A percentile compares a stretch with the other conserved stretches of the same genome.
phyloP scores from a whole-genome alignment of 139 green algal species.

The Nannochloris sp. region DNA sequence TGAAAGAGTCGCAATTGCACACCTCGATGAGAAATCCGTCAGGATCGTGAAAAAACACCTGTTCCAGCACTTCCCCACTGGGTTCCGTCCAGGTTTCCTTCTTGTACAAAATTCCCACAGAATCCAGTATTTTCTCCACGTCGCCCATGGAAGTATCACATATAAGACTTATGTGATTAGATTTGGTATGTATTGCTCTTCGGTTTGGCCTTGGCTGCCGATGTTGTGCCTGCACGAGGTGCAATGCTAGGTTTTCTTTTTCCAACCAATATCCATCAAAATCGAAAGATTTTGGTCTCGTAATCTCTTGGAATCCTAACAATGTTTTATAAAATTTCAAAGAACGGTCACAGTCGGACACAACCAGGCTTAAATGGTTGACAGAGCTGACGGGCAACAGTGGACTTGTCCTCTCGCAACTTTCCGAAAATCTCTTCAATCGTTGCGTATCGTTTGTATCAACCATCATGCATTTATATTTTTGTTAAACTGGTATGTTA shows the following conservation, averaged over 20 bases:
- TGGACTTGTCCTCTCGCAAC: background rate
- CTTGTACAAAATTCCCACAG: constrained; percentile 11
- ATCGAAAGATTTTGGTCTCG: background rate
- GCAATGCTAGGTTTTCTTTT: constrained; percentile 52
- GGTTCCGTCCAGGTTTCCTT: constrained; percentile 13
- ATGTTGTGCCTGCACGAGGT: constrained; percentile 46
- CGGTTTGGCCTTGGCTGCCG: constrained; percentile 7
- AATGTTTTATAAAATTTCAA: constrained; percentile 9
- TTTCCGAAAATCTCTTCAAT: background rate
- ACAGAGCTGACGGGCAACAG: background rate
- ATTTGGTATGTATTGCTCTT: constrained; percentile 42
- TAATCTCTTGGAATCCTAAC: constrained; percentile 4
- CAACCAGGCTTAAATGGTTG: constrained; percentile 4
- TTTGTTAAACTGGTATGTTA: no score
- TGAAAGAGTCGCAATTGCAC: constrained; percentile 50
- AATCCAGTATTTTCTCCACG: constrained; percentile 8
- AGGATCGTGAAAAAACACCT: constrained; percentile 66
- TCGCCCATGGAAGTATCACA: constrained; percentile 15
- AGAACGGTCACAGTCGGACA: background rate
- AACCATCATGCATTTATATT: no score
- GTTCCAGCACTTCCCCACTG: constrained; percentile 12
- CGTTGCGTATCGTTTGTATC: no score
- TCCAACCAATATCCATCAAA: constrained; percentile 9
- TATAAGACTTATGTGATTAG: constrained; percentile 64
- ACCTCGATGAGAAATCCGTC: constrained; percentile 64